phyloP scores from a whole-genome alignment of 345 rosid species.

The Streptanthus diversifolius region DNA sequence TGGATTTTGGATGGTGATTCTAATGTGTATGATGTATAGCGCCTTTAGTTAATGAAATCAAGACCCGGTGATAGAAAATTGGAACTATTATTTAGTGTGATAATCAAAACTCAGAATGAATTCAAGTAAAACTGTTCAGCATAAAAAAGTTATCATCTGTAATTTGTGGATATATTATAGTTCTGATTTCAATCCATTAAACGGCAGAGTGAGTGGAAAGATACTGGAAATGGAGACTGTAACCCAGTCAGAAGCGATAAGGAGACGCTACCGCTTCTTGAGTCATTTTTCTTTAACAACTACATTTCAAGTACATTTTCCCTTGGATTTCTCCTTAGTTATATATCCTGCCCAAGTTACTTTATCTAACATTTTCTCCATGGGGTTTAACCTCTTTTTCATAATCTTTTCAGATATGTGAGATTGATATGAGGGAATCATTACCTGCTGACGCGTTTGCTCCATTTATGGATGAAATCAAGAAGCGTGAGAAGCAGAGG shows the following conservation, averaged over 20 bases:
- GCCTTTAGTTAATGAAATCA: background rate
- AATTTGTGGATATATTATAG: background rate
- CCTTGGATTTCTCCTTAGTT: background rate
- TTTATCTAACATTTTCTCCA: background rate
- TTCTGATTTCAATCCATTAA: slow-evolving; percentile 8
- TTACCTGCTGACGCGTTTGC: slow-evolving; percentile 61
- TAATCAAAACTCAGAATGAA: background rate
- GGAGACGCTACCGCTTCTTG: slow-evolving; percentile 82
- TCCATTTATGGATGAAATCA: slow-evolving; percentile 85
- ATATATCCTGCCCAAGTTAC: background rate
- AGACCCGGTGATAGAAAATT: background rate
- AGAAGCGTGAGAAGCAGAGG: slow-evolving; percentile 80
- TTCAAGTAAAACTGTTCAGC: background rate
- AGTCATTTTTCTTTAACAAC: slow-evolving; percentile 94
- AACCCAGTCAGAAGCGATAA: slow-evolving; percentile 76
- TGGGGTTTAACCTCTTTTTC: slow-evolving; percentile 5
- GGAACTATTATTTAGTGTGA: background rate
- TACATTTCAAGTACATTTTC: slow-evolving; percentile 58
- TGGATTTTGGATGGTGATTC: background rate
- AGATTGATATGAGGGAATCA: slow-evolving; percentile 68
- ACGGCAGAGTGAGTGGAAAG: slow-evolving; percentile 69
- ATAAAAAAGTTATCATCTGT: background rate
- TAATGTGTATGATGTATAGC: background rate
- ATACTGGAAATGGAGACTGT: slow-evolving; percentile 81
- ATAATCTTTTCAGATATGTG: slow-evolving; percentile 65